Evolutionary conservation across 805 yeast genomes (phyloP), one percentile per base, ranked within the genome.

Genomic region (Spathaspora gorwiae): DNA sequence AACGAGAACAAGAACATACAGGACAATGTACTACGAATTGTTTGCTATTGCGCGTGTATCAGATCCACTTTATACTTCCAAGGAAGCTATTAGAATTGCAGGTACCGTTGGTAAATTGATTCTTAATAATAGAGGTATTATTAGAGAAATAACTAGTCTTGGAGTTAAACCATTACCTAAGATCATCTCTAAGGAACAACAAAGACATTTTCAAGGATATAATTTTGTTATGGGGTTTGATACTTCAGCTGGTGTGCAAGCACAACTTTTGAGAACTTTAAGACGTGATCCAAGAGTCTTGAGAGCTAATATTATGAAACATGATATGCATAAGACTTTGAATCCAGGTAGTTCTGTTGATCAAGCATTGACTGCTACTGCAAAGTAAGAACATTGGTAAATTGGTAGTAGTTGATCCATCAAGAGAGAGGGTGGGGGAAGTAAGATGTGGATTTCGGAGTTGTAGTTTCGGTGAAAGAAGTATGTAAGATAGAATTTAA

Each of bases 71-170:
- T 56, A 62, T 47, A 59, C 67, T 42, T 66, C 62, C 50, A 67
- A 62, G 46, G 75, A 71, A 47, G 75, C 76, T 10, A 60, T 56
- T 14, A 69, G 66, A 52, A 70, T 71, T 47, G 73, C 68, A n/a
- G 61, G 70, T 12, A 88, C 95, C 1, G 75, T 90, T 27, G 98
- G 98, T 8, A 84, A 81, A 60, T 72, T 89, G 60, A 79, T 92
- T 27, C 77, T 94, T 47, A 80, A 81, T 49, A 90, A 92, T 66
- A 88, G 96, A 75, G 99, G 99, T 42, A 92, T 92, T n/a, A 82
- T 92, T 34, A 79, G 98, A 61, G 83, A 80, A 49, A 79, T 92
- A 39, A 78, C 84, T 42, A 85, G 90, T 50, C 67, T 90, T 62
- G 97, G 97, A 0, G 78, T 82, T 36, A 79, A 79, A 50, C 81